Evolutionary conservation across 768 basidiomycete species (phyloP).

Genomic region (Boletus vinaceobasis): DNA sequence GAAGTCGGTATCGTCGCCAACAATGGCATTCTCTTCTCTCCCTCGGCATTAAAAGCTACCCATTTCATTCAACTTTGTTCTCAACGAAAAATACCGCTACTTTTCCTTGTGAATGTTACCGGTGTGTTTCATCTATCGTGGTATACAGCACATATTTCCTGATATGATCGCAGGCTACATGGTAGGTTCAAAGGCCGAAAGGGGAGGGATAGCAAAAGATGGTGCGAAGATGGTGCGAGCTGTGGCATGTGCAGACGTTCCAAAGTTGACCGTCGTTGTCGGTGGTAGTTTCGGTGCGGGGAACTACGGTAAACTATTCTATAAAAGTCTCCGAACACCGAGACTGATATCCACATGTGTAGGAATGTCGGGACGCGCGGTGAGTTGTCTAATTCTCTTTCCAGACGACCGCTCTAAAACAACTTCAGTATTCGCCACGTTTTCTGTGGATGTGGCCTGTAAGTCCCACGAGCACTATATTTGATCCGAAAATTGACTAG

Average conservation of each 20-base stretch:
- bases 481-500: slow-evolving; percentile 8
- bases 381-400: slow-evolving; percentile 40
- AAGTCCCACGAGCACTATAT: slow-evolving; percentile 29
- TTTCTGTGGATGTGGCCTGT: slow-evolving; percentile 99
- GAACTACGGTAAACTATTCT: slow-evolving; percentile 69
- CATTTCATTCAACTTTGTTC: slow-evolving; percentile 96
- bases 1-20: slow-evolving; percentile 91
- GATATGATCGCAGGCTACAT: slow-evolving; percentile 64
- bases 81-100: slow-evolving; percentile 81
- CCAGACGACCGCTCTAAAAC: slow-evolving; percentile 3
- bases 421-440: slow-evolving; percentile 76
- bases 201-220: slow-evolving; percentile 92
- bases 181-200: slow-evolving; percentile 95
- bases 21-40: slow-evolving; percentile 92
- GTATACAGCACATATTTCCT: neutral
- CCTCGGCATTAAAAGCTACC: slow-evolving; percentile 89
- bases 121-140: slow-evolving; percentile 38
- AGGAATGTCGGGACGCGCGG: slow-evolving; percentile 93
- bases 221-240: slow-evolving; percentile 96
- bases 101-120: slow-evolving; percentile 96
- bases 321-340: neutral
- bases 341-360: slow-evolving; percentile 12
- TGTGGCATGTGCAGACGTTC: slow-evolving; percentile 90
- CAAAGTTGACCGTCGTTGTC: slow-evolving; percentile 89
- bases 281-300: slow-evolving; percentile 95